Percentiles rank a stretch among this genome's conserved stretches.
Conservation (phyloP, 768 basidiomycete species). For the Cystofilobasidium bisporidii region DNA sequence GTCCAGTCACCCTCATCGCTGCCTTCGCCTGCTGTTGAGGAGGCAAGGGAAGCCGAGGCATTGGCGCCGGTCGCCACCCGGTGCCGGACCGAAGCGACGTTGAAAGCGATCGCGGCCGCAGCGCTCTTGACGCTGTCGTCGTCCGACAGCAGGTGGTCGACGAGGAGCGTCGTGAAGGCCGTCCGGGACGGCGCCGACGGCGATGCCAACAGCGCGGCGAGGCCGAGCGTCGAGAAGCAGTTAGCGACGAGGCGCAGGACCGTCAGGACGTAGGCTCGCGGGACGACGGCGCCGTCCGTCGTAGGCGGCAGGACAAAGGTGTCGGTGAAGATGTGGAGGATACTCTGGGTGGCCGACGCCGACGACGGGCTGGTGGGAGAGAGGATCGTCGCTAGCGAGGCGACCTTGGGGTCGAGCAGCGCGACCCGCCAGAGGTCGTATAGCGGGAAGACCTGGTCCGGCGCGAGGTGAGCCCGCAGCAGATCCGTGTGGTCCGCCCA, state of each 20-base stretch:
- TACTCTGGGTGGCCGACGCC: too few species aligned
- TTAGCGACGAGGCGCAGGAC: slow-evolving; percentile 61
- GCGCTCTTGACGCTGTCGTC: slow-evolving; percentile 64
- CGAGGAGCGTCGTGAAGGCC: slow-evolving; percentile 49
- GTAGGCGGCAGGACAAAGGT: background rate
- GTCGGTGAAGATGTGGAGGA: background rate
- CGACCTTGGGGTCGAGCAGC: slow-evolving; percentile 55
- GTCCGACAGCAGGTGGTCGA: slow-evolving; percentile 58
- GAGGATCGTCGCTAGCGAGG: slow-evolving; percentile 34
- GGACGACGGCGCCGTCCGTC: too few species aligned
- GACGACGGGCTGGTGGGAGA: background rate
- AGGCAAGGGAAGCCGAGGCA: background rate
- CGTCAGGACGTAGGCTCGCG: slow-evolving; percentile 56
- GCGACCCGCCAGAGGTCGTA: slow-evolving; percentile 75
- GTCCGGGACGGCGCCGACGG: slow-evolving; percentile 30
- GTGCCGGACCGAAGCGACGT: slow-evolving; percentile 60
- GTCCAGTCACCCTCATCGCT: slow-evolving; percentile 71
- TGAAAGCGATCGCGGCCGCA: slow-evolving; percentile 72
- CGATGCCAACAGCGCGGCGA: slow-evolving; percentile 45
- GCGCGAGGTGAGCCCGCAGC: slow-evolving; percentile 43
- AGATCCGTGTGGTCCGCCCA: slow-evolving; percentile 38
- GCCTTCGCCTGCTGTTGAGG: slow-evolving; percentile 34
- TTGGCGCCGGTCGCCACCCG: slow-evolving; percentile 31
- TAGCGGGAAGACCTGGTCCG: slow-evolving; percentile 62
- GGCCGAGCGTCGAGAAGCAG: slow-evolving; percentile 47